Evolutionary conservation across 495 filamentous ascomycete genomes (phyloP).

Genomic region (Gamarada debralockiae): DNA sequence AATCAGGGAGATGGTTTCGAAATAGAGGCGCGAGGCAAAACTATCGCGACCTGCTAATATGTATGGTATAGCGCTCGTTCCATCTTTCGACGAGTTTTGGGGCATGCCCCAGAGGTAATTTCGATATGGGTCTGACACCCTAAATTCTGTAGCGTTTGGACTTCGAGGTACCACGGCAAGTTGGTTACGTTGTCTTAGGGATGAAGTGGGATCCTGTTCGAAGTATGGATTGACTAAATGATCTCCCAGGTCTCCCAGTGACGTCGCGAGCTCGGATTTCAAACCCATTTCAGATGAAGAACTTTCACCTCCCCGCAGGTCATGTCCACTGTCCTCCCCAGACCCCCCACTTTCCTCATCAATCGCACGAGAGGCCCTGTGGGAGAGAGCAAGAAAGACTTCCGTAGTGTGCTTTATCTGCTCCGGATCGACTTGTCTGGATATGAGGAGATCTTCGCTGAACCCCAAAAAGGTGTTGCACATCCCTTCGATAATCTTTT

Average conservation of each 20-base stretch:
- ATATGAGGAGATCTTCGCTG: constrained; percentile 1
- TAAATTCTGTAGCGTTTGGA: neutral
- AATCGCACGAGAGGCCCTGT: neutral
- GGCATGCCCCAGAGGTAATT: neutral
- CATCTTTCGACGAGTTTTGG: neutral
- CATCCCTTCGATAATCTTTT: constrained; percentile 9
- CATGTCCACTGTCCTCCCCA: neutral
- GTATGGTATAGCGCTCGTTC: constrained; percentile 2
- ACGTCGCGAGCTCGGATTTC: too few relatives aligned
- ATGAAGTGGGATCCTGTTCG: too few relatives aligned
- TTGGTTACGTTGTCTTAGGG: too few relatives aligned
- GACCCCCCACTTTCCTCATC: neutral
- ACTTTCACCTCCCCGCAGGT: neutral
- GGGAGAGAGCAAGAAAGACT: constrained; percentile 1
- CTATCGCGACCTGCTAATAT: constrained; percentile 7
- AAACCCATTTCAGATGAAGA: neutral
- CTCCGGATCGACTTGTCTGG: neutral
- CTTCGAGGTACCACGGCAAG: neutral
- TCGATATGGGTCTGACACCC: neutral
- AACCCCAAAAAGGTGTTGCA: constrained; percentile 6
- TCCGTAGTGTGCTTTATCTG: constrained; percentile 2
- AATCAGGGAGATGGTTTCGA: neutral
- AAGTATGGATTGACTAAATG: too few relatives aligned
- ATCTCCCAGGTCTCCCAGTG: too few relatives aligned
- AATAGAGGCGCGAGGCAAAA: constrained; percentile 10